Evolutionary conservation across 1,139 yeast species (phyloP).

Genomic region (Suhomyces taliae): DNA sequence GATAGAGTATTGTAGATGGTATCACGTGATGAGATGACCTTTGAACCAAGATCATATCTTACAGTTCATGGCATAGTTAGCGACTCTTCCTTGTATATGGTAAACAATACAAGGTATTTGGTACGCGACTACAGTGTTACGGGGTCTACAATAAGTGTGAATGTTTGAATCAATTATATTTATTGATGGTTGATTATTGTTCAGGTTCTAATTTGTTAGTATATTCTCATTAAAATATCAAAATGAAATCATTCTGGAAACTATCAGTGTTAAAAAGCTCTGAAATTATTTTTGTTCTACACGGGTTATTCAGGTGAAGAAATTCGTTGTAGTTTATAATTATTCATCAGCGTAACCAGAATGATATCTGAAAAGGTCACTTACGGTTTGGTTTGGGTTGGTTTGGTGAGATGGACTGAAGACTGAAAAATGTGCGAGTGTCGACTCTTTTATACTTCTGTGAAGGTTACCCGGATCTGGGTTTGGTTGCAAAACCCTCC

Average conservation of each 20-base stretch:
- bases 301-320: constrained; percentile 63
- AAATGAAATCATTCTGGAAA: constrained; percentile 3
- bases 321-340: constrained; percentile 52
- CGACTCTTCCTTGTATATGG: too few species aligned
- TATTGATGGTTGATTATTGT: not conserved
- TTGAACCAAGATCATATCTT: too few species aligned
- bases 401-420: not conserved
- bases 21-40: not conserved
- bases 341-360: constrained; percentile 35
- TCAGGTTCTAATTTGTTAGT: constrained; percentile 11
- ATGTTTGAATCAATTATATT: too few species aligned
- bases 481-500: constrained; percentile 4
- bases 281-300: constrained; percentile 55
- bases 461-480: constrained; percentile 10
- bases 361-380: not conserved
- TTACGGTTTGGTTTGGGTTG: constrained; percentile 2
- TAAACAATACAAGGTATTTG: too few species aligned
- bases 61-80: too few species aligned
- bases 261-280: constrained; percentile 71
- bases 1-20: not conserved
- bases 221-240: constrained; percentile 1
- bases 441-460: constrained; percentile 3
- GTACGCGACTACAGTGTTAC: too few species aligned
- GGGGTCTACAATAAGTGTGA: too few species aligned
- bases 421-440: constrained; percentile 5